Percentiles rank a stretch among this genome's conserved stretches.
Evolutionary conservation across 306 rosid species (phyloP).

Genomic region (Lagenaria siceraria): DNA sequence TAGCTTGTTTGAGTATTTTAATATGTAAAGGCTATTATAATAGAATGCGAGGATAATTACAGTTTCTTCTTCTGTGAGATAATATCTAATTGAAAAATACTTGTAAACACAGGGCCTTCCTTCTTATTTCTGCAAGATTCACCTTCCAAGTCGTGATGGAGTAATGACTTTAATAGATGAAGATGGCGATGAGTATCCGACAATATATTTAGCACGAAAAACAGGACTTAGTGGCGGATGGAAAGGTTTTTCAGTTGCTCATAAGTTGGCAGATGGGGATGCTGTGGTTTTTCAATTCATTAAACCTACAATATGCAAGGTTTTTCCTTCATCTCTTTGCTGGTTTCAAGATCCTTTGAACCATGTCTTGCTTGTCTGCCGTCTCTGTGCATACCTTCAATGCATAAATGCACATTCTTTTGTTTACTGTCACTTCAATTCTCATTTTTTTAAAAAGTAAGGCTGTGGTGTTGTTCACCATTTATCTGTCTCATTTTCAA

Average conservation of each 20-base stretch:
- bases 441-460: background rate
- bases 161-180: slow-evolving; percentile 43
- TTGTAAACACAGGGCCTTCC: slow-evolving; percentile 55
- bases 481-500: background rate
- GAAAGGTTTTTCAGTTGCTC: slow-evolving; percentile 74
- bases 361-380: background rate
- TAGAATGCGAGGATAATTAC: background rate
- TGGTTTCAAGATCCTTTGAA: background rate
- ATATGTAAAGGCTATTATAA: background rate
- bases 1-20: background rate
- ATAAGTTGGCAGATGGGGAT: slow-evolving; percentile 61
- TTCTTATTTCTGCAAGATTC: slow-evolving; percentile 28
- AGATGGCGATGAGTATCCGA: slow-evolving; percentile 36
- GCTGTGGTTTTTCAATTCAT: slow-evolving; percentile 62
- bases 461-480: background rate
- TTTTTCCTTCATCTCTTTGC: slow-evolving; percentile 14
- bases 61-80: background rate
- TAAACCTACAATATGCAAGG: slow-evolving; percentile 53
- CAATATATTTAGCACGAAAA: slow-evolving; percentile 40
- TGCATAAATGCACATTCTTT: background rate
- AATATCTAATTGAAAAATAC: background rate
- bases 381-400: background rate
- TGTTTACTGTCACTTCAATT: background rate
- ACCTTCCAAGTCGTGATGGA: slow-evolving; percentile 36
- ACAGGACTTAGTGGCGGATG: slow-evolving; percentile 74